phyloP scores from a whole-genome alignment of 192 early-diverging fungal genomes.

The Mortierella antarctica region DNA sequence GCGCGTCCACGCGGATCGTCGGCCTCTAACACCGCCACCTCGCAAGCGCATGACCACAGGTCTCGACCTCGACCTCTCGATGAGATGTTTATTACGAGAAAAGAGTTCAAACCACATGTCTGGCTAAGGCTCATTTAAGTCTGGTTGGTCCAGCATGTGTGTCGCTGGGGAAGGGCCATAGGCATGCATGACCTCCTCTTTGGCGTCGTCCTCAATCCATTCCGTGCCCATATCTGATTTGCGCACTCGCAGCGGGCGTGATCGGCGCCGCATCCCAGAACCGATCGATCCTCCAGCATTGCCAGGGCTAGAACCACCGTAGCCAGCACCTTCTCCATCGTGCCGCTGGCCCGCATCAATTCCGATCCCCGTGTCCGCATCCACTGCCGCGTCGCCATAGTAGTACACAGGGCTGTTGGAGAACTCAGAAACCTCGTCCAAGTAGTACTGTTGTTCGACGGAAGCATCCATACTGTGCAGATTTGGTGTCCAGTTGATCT shows the following conservation, averaged over 20 bases:
- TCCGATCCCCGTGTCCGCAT: conserved; percentile 41
- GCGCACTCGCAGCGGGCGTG: conserved; percentile 40
- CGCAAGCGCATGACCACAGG: neutral
- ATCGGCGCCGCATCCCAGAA: conserved; percentile 15
- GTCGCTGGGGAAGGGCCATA: conserved; percentile 38
- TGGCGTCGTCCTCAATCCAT: conserved; percentile 40
- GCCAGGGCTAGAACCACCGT: neutral
- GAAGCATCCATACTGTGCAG: conserved; percentile 31
- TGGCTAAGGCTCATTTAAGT: conserved; percentile 5
- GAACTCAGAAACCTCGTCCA: conserved; percentile 35
- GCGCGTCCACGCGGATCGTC: too few relatives aligned
- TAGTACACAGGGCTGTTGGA: conserved; percentile 9
- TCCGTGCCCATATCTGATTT: conserved; percentile 52
- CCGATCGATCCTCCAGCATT: neutral
- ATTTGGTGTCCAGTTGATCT: conserved; percentile 51
- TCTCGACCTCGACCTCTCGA: neutral
- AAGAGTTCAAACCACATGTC: neutral
- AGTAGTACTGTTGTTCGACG: conserved; percentile 40
- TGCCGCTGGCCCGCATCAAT: conserved; percentile 14
- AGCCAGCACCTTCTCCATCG: conserved; percentile 9
- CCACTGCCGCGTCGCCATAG: conserved; percentile 16
- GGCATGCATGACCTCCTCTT: conserved; percentile 36
- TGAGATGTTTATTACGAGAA: neutral
- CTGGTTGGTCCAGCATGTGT: conserved; percentile 22
- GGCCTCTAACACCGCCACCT: too few relatives aligned